phyloP scores from a whole-genome alignment of 257 asterid species.

The Dorcoceras hygrometricum region DNA sequence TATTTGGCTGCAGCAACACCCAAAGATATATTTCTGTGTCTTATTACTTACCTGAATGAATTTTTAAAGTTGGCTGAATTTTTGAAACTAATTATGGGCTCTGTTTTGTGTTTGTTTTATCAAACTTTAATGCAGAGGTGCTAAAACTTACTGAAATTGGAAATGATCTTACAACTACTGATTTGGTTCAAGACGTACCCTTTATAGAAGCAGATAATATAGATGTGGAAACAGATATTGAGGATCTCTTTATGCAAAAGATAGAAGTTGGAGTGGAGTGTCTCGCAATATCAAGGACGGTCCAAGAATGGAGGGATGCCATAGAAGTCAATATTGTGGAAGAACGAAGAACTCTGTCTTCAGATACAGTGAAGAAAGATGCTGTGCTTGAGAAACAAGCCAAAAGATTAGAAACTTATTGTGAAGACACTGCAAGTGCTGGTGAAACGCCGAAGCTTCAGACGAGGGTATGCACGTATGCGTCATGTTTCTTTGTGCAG shows the following conservation, averaged over 20 bases:
- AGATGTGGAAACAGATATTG: slow-evolving; percentile 45
- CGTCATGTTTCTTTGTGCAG: slow-evolving; percentile 51
- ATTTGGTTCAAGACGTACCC: slow-evolving; percentile 26
- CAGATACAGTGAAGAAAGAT: slow-evolving; percentile 49
- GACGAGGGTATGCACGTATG: slow-evolving; percentile 47
- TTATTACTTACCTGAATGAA: background rate
- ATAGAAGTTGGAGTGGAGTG: slow-evolving; percentile 74
- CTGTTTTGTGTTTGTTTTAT: slow-evolving; percentile 5
- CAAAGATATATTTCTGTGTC: background rate
- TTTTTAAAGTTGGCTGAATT: background rate
- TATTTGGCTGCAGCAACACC: background rate
- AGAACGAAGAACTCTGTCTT: slow-evolving; percentile 43
- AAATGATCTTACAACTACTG: slow-evolving; percentile 32
- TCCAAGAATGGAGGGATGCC: slow-evolving; percentile 43
- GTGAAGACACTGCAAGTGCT: slow-evolving; percentile 39
- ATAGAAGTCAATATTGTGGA: slow-evolving; percentile 43
- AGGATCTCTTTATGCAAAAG: slow-evolving; percentile 54
- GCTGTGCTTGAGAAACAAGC: slow-evolving; percentile 42
- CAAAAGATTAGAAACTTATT: slow-evolving; percentile 38
- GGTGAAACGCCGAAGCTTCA: slow-evolving; percentile 46
- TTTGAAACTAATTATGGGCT: background rate
- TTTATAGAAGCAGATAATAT: slow-evolving; percentile 26
- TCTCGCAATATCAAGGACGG: slow-evolving; percentile 43
- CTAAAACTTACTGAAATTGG: slow-evolving; percentile 39
- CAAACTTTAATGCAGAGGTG: slow-evolving; percentile 40